These are phyloP conservation scores for Podospora pseudopauciseta DNA, from an alignment of 495 filamentous ascomycete genomes.

Conservation along the genomic window DNA sequence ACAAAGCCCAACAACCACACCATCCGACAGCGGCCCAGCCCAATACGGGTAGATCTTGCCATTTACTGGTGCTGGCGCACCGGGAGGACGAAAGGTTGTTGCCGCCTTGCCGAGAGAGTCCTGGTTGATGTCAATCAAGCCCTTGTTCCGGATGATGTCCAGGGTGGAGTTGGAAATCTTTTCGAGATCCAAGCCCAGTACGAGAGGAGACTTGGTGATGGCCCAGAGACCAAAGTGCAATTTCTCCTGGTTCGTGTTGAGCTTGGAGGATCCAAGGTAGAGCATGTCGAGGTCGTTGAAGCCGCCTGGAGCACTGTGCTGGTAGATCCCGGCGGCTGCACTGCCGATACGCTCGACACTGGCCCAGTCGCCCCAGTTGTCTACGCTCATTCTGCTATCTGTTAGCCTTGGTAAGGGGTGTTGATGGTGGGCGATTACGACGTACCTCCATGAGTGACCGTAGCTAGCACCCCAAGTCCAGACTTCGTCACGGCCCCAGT, in stretches of 20 bases:
- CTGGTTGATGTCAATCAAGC: conserved; percentile 53
- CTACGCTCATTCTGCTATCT: conserved; percentile 42
- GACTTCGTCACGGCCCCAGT: conserved; percentile 51
- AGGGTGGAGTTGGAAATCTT: conserved; percentile 46
- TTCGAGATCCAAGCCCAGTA: conserved; percentile 46
- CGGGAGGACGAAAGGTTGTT: conserved; percentile 56
- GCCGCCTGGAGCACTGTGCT: conserved; percentile 40
- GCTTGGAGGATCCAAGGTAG: conserved; percentile 30
- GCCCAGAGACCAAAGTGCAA: conserved; percentile 59
- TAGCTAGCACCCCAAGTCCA: conserved; percentile 51
- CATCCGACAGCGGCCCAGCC: conserved; percentile 34
- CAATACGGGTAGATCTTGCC: conserved; percentile 44
- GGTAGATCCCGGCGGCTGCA: conserved; percentile 43
- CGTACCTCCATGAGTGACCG: conserved; percentile 51
- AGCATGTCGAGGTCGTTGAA: conserved; percentile 59
- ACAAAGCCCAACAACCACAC: conserved; percentile 55
- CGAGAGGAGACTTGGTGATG: conserved; percentile 53
- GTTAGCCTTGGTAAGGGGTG: not conserved
- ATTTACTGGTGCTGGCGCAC: conserved; percentile 61
- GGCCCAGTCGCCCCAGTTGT: conserved; percentile 53
- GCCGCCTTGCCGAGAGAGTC: conserved; percentile 50
- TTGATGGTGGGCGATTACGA: no score
- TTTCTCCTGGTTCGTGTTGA: conserved; percentile 39
- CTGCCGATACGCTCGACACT: conserved; percentile 49
- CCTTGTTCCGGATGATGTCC: conserved; percentile 46